A percentile compares a stretch with the other conserved stretches of the same genome.
phyloP scores from a whole-genome alignment of 2,329 filamentous ascomycete species.

The Trichothecium sympodiale region DNA sequence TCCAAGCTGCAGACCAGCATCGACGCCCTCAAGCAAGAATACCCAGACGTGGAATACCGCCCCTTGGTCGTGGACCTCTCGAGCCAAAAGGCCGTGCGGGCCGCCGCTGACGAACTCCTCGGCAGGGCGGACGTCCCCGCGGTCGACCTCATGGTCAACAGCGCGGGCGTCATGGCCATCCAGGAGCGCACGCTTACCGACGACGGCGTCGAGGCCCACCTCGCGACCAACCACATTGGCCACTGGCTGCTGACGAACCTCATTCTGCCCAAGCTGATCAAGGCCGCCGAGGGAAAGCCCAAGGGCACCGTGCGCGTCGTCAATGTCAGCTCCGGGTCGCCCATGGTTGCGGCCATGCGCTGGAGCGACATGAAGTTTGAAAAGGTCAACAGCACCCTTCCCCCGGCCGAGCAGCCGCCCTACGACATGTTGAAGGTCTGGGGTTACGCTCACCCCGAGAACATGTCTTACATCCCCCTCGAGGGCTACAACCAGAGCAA shows the following conservation, averaged over 20 bases:
- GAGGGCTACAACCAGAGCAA: constrained; percentile 17
- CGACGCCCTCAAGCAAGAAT: constrained; percentile 18
- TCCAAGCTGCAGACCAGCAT: constrained; percentile 24
- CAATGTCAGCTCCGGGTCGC: constrained; percentile 29
- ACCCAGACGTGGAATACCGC: constrained; percentile 20
- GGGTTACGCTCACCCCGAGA: constrained; percentile 8
- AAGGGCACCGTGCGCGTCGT: constrained; percentile 25
- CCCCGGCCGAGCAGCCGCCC: constrained; percentile 9
- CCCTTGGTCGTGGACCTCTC: constrained; percentile 25
- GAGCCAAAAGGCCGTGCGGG: constrained; percentile 24
- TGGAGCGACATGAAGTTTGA: constrained; percentile 33
- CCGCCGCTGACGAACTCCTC: constrained; percentile 21
- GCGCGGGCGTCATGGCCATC: constrained; percentile 25
- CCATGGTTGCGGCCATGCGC: constrained; percentile 22
- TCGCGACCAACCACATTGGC: constrained; percentile 25
- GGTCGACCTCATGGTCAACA: constrained; percentile 27
- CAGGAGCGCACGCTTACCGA: constrained; percentile 16
- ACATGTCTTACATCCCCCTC: constrained; percentile 12
- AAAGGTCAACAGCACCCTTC: constrained; percentile 14
- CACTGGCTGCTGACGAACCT: constrained; percentile 25
- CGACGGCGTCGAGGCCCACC: constrained; percentile 25
- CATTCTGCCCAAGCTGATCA: constrained; percentile 21
- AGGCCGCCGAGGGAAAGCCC: constrained; percentile 13
- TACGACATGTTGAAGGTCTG: constrained; percentile 6
- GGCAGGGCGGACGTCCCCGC: constrained; percentile 14